phyloP scores from a whole-genome alignment of 208 protist species.

The Acanthamoeba culbertsoni region DNA sequence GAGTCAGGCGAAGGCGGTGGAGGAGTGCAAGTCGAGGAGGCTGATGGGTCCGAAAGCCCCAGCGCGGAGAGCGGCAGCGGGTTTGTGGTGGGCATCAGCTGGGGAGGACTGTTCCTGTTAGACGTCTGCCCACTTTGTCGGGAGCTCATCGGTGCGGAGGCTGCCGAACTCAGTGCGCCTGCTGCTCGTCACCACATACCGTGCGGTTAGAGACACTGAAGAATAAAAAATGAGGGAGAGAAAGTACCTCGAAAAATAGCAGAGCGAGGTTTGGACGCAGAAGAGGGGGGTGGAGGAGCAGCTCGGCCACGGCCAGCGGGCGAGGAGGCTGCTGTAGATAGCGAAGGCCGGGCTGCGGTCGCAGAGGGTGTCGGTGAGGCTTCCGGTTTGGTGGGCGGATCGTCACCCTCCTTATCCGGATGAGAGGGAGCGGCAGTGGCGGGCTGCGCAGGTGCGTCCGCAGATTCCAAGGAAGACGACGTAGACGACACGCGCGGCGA shows the following conservation, averaged over 20 bases:
- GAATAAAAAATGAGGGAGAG: no score
- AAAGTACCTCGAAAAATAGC: background rate
- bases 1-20: background rate
- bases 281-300: background rate
- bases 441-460: background rate
- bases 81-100: background rate
- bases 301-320: background rate
- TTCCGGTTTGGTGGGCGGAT: no score
- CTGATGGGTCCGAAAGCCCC: background rate
- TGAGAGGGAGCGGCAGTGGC: background rate
- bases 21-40: background rate
- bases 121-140: no score
- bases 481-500: no score
- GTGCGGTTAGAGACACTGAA: no score
- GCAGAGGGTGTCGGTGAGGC: background rate
- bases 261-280: background rate
- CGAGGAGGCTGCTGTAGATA: background rate
- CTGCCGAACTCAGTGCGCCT: no score
- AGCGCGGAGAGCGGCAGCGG: background rate
- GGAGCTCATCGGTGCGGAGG: no score
- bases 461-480: no score
- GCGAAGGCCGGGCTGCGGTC: background rate
- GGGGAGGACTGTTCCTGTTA: background rate
- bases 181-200: no score
- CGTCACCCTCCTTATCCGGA: no score